These are phyloP conservation scores for Penicillium sp. DNA, from an alignment of 2,329 filamentous ascomycete genomes.

Conservation along the genomic window DNA sequence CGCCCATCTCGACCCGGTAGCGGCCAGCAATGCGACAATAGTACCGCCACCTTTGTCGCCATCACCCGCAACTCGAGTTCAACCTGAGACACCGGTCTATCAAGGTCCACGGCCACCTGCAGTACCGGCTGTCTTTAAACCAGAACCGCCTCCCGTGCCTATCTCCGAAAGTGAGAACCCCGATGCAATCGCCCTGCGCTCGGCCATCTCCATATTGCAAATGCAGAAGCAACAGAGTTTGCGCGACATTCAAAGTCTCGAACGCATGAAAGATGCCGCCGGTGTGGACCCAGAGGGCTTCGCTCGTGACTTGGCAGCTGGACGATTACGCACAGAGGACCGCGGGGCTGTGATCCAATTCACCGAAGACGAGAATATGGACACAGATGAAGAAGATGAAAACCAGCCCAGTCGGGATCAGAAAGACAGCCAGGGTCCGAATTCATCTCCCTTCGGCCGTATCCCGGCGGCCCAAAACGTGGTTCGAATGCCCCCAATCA, in stretches of 20 bases:
- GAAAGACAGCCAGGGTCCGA: conserved; percentile 5
- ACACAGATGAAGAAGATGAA: conserved; percentile 37
- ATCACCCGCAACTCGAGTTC: conserved; percentile 28
- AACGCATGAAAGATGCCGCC: conserved; percentile 71
- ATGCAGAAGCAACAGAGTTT: conserved; percentile 79
- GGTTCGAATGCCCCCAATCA: conserved; percentile 83
- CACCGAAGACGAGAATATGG: conserved; percentile 42
- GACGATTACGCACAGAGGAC: conserved; percentile 57
- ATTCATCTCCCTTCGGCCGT: conserved; percentile 55
- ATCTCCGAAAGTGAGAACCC: conserved; percentile 65
- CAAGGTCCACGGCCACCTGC: conserved; percentile 22
- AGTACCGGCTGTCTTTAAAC: conserved; percentile 32
- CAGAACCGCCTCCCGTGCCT: conserved; percentile 47
- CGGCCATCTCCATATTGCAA: conserved; percentile 84
- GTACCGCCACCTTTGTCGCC: conserved; percentile 37
- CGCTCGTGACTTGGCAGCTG: conserved; percentile 66
- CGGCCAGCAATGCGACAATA: conserved; percentile 33
- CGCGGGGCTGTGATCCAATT: conserved; percentile 39
- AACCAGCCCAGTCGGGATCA: conserved; percentile 17
- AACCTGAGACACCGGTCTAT: conserved; percentile 10
- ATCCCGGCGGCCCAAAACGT: conserved; percentile 81
- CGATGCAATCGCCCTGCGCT: conserved; percentile 84
- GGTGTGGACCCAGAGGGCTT: conserved; percentile 74
- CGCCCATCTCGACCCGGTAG: conserved; percentile 38
- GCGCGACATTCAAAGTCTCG: conserved; percentile 73